phyloP scores from a whole-genome alignment of 2,329 filamentous ascomycete genomes.

The Pyrenochaeta sp. region DNA sequence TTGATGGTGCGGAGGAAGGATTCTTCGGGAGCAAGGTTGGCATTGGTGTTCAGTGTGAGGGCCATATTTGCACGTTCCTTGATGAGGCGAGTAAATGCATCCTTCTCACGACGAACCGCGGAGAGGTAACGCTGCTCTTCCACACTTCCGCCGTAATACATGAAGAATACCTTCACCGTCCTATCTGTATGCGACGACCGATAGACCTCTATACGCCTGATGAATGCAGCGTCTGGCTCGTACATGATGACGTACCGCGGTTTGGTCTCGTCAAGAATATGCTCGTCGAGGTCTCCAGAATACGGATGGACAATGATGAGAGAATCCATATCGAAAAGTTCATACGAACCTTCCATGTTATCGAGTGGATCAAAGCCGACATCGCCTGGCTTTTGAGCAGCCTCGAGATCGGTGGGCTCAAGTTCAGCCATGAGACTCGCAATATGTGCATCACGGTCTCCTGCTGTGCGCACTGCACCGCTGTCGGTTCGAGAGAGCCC shows the following conservation, averaged over 20 bases:
- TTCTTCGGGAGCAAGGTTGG: slow-evolving; percentile 81
- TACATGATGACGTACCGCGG: slow-evolving; percentile 99
- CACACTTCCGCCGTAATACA: slow-evolving; percentile 94
- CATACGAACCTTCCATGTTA: slow-evolving; percentile 90
- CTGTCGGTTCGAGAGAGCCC: slow-evolving; percentile 71
- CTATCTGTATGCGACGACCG: slow-evolving; percentile 90
- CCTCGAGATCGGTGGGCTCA: slow-evolving; percentile 78
- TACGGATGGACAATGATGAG: slow-evolving; percentile 91
- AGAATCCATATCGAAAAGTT: slow-evolving; percentile 90
- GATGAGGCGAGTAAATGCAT: slow-evolving; percentile 93
- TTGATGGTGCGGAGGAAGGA: slow-evolving; percentile 94
- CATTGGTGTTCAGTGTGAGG: slow-evolving; percentile 74
- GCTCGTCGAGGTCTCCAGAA: slow-evolving; percentile 94
- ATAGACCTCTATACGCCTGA: slow-evolving; percentile 93
- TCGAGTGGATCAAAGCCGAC: slow-evolving; percentile 81
- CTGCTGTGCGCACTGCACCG: slow-evolving; percentile 75
- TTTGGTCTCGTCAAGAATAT: slow-evolving; percentile 91
- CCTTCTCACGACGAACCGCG: slow-evolving; percentile 90
- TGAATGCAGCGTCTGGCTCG: slow-evolving; percentile 93
- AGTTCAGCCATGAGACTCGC: slow-evolving; percentile 83
- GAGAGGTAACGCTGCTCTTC: slow-evolving; percentile 95
- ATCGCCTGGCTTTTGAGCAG: slow-evolving; percentile 73
- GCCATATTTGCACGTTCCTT: slow-evolving; percentile 95
- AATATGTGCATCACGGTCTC: slow-evolving; percentile 84
- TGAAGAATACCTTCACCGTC: slow-evolving; percentile 91